These are phyloP conservation scores for Apocynum venetum DNA, from an alignment of 257 asterid genomes.

Conservation along the genomic window DNA sequence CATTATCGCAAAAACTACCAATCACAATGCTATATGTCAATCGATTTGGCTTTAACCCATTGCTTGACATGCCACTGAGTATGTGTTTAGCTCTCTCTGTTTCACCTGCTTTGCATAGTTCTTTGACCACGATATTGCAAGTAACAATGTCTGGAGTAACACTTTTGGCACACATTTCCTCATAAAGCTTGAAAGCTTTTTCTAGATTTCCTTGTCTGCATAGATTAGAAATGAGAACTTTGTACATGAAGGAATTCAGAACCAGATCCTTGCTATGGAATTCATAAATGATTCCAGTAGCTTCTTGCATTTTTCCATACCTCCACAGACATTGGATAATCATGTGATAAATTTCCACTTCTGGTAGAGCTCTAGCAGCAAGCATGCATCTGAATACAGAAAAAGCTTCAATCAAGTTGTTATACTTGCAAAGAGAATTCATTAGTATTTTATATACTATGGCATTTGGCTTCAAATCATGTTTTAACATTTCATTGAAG, in stretches of 20 bases:
- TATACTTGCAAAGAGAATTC: slow-evolving; percentile 9
- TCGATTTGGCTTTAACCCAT: slow-evolving; percentile 10
- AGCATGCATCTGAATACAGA: slow-evolving; percentile 12
- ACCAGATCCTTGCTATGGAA: background rate
- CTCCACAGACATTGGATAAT: background rate
- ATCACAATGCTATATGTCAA: slow-evolving; percentile 9
- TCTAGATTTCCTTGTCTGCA: slow-evolving; percentile 6
- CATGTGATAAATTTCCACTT: slow-evolving; percentile 5
- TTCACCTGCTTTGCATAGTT: slow-evolving; percentile 4
- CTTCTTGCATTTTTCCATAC: background rate
- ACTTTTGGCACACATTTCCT: background rate
- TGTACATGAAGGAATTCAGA: background rate
- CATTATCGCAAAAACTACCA: slow-evolving; percentile 11
- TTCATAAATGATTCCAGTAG: background rate
- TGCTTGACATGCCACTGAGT: background rate
- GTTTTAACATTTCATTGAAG: slow-evolving; percentile 17
- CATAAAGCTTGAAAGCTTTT: background rate
- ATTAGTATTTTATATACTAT: slow-evolving; percentile 16
- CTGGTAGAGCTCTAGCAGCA: background rate
- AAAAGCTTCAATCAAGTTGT: slow-evolving; percentile 12
- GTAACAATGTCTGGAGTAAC: background rate
- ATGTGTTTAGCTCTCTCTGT: slow-evolving; percentile 9
- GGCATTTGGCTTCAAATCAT: slow-evolving; percentile 18
- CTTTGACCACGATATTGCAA: background rate
- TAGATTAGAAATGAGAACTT: background rate